Evolutionary conservation across 805 yeast genomes (phyloP), one percentile per base, ranked within the genome.

Genomic region (Saccharomycopsis oosterbeekiorum): DNA sequence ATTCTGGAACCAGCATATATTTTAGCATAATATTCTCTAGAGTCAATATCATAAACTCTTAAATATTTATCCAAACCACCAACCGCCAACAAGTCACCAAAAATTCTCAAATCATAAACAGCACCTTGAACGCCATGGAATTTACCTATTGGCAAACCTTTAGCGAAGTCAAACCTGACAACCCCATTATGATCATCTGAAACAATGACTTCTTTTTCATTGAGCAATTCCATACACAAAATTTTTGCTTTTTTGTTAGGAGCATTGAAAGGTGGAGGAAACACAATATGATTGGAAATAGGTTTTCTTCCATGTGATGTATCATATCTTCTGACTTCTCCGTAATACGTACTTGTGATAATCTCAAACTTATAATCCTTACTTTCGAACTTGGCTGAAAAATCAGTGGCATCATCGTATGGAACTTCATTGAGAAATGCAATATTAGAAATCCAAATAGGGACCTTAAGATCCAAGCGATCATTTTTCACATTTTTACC

Each of bases 61-160:
- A 89, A 77, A 68, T 90, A 93, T 68, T 97, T 79, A 69, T 94
- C 99, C 24, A 92, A 78, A 0, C 97, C 96, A 54, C 96, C 97
- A 19, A 89, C 78, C 1, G 84, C 84, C 8, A 92, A 68, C 36
- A 86, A 69, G 10, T 77, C 76, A 4, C 75, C 73, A 40, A 64
- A 59, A 19, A 71, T 62, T 59, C 63, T 70, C 19, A 71, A 64
- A 26, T 43, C 51, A 12, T 26, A 21, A 19, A 87, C 84, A 0
- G 91, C 85, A 62, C 96, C 92, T 26, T 84, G 85, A 11, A 90
- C 83, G 24, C 94, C 96, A 43, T 84, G 82, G 69, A 77, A 89
- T 69, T 89, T 88, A 0, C 92, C 94, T 12, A 84, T 68, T 29
- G 86, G 70, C 56, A 75, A 77, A 11, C 88, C 85, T 55, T 72